Evolutionary conservation across 1,284 basidiomycete genomes (phyloP), one percentile per base, ranked within the genome.

Genomic region (Apiotrichum sp.): DNA sequence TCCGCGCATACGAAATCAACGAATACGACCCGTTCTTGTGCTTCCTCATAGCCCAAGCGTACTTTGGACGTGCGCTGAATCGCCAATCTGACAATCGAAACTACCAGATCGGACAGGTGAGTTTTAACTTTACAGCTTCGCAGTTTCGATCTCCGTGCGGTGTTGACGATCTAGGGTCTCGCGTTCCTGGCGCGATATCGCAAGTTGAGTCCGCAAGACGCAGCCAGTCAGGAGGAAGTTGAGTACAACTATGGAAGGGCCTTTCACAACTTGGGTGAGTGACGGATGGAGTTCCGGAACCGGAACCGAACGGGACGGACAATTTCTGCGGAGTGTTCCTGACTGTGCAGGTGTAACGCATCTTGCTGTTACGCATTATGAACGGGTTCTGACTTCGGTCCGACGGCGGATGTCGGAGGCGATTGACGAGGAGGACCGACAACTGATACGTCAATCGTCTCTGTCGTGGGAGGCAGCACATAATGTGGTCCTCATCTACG

Each of bases 21-120:
- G 86, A 84, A 0, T 80, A 88, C 33, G 90, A 98, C 70, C 88
- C 93, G 0, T 79, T 96, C 70, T 80, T 96, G 16, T 92, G 87
- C 68, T 78, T 98, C 13, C 84, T 82, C 38, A 80, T 95, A 6
- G 87, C 86, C 0, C 84, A 93, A 40, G 86, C 89, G 0, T 96
- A 88, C 45, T 78, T 95, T 38, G 89, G 90, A 8, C 82, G 95
- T 39, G 86, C 91, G 0, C 90, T 91, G 84, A 90, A 95, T 65
- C 82, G 95, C 9, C 93, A 97, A 71, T 86, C 88, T 6, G 95
- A 98, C 75, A 98, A 98, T 71, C 78, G 92, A 47, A 88, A 97
- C 67, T 90, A 95, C 70, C 82, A 82, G 47, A 79, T 83, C 42
- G 80, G 90, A 65, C 82, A 86, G 68, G 89, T 91, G 70, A 58